Base-by-base conservation (phyloP, 2,329 filamentous ascomycete species). In the Phialemoniopsis sp. region DNA sequence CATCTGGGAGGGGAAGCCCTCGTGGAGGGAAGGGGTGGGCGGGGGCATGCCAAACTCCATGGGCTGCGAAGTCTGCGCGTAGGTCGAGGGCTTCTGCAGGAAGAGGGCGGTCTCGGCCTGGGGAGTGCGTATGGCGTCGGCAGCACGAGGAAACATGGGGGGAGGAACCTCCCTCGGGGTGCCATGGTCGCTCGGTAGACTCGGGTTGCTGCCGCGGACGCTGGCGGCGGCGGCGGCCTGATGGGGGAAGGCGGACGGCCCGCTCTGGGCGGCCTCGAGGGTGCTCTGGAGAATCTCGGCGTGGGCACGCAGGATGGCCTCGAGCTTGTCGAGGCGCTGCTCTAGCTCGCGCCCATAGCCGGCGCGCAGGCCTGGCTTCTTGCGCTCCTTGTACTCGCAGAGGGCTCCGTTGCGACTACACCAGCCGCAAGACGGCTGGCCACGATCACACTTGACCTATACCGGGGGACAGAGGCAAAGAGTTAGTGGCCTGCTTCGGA, bases 301-400 rank as follows among this genome's bases (percentile, higher is more conserved):
- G 60, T 88, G 84, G 1, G 74, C 68, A 38, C 76, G 72, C 35
- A 87, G 63, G 33, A 85, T 76, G 41, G 80, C 76, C 56, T 87
- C 83, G 12, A 87, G 68, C 51, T 76, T 76, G 53, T 87, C 83
- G 31, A 88, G 72, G 29, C 85, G 76, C 51, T 86, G 80, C 58
- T 88, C 84, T 19, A 88, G 64, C 59, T 88, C 84, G 40, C 83
- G 76, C 13, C 84, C 84, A 57, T 88, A 88, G 13, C 80, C 80
- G 28, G 80, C 80, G 38, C 78, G 67, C 12, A 84, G 59, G 0
- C 80, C 80, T 8, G 80, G 80, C 52, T 83, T 82, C 62, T 83
- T 83, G 39, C 80, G 71, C 52, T 84, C 80, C 53, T 81, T 83
- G 60, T 85, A 85, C 55, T 84, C 80, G 62, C 80, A 85, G 14